Base-by-base conservation (phyloP, 2,329 filamentous ascomycete species). In the Pyrenophora seminiperda region DNA sequence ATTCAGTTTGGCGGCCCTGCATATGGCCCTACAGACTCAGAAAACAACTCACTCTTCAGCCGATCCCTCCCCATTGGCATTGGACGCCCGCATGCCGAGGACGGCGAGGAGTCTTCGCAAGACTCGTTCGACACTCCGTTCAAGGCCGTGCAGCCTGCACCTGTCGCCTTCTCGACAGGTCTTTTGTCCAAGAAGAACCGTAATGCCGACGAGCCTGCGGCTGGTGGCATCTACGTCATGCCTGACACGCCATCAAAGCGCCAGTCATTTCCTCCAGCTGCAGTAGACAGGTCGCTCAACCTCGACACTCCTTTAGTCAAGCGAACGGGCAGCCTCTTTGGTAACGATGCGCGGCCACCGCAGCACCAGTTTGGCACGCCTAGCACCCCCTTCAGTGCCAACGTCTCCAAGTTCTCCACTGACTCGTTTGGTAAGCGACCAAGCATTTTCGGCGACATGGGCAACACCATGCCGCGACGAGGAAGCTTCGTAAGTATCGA, bases 221-320 rank as follows among this genome's bases (percentile, higher is more conserved):
- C 76, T 59, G 74, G 72, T 44, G 76, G 76, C 20, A 81, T 81
- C 73, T 85, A 87, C 67, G 77, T 83, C 22, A 92, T 96, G 80
- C 93, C 94, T 1, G 94, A 97, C 68, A 99, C 94, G 1, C 94
- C 94, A 1, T 97, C 94, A 75, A 99, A 97, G 77, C 91, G 94
- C 68, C 86, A 88, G 76, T 87, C 49, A 84, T 92, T 75, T 80
- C 88, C 62, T 84, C 88, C 42, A 83, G 84, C 73, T 33, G 83
- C 73, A 40, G 77, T 43, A 37, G 63, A 66, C 46, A 50, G 57
- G 32, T 50, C 56, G 4, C 51, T 60, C 11, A 59, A 59, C 10
- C 52, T 80, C 37, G 74, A 76, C 29, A 75, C 81, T 17, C 79
- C 80, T 10, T 51, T 68, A 4, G 63, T 68, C 32, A 67, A 65